Conservation (phyloP, 257 asterid species). For the Thymus mandschuricus region DNA sequence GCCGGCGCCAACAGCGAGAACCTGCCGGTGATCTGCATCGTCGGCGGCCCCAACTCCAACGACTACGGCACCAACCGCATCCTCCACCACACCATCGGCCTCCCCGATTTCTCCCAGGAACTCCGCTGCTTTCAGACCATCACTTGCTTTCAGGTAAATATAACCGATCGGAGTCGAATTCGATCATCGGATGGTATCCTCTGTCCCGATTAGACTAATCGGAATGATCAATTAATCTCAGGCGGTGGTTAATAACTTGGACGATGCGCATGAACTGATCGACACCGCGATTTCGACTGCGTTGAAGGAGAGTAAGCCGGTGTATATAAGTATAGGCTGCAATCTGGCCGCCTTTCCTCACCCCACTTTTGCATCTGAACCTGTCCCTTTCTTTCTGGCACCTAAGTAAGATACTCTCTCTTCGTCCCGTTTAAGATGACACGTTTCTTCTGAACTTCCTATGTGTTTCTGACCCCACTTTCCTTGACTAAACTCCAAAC, state of each 20-base stretch:
- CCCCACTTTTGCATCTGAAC: constrained; percentile 68
- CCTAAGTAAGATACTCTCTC: constrained; percentile 42
- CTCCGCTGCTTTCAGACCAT: constrained; percentile 67
- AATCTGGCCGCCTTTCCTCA: constrained; percentile 62
- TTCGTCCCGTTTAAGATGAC: neutral
- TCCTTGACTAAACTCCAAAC: neutral
- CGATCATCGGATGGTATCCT: neutral
- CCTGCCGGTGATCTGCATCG: constrained; percentile 75
- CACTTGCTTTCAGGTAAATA: constrained; percentile 65
- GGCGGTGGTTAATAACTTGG: constrained; percentile 62
- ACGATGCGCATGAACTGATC: constrained; percentile 69
- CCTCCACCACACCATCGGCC: constrained; percentile 70
- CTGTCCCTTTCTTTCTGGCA: constrained; percentile 58
- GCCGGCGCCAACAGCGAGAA: constrained; percentile 89
- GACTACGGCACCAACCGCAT: constrained; percentile 71
- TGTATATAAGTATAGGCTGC: constrained; percentile 63
- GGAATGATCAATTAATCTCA: constrained; percentile 14
- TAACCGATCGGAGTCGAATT: neutral
- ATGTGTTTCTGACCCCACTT: neutral
- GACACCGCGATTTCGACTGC: constrained; percentile 69
- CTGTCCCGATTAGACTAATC: too few species aligned
- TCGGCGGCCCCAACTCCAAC: constrained; percentile 82
- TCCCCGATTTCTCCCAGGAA: constrained; percentile 83
- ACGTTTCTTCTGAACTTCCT: neutral
- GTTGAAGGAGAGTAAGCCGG: constrained; percentile 70